Percentiles rank a stretch among this genome's conserved stretches.
Evolutionary conservation across 768 basidiomycete genomes (phyloP).

Genomic region (Panaeolus papilionaceus): DNA sequence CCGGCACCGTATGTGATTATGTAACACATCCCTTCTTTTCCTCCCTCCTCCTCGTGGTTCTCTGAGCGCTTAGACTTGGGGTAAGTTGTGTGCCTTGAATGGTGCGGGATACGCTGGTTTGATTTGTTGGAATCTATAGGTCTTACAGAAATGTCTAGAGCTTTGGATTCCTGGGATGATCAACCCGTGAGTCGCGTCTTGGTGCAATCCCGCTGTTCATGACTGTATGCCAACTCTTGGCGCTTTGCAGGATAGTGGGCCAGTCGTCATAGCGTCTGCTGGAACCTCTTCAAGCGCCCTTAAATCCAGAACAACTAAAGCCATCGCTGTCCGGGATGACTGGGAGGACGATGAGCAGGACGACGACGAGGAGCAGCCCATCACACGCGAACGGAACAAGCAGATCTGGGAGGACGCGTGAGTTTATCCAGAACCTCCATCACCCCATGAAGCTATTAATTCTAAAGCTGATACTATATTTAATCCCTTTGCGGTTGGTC

Average conservation of each 20-base stretch:
- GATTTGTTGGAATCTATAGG: background rate
- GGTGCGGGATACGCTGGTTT: background rate
- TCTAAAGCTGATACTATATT: constrained; percentile 16
- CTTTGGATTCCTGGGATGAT: constrained; percentile 28
- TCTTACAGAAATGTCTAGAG: constrained; percentile 25
- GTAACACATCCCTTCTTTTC: constrained; percentile 24
- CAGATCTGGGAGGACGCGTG: constrained; percentile 77
- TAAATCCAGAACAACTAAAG: constrained; percentile 21
- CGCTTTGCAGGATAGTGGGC: constrained; percentile 17
- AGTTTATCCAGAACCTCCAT: constrained; percentile 33
- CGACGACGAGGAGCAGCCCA: constrained; percentile 32
- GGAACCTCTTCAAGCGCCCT: constrained; percentile 19
- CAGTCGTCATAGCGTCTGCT: constrained; percentile 12
- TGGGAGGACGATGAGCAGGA: constrained; percentile 65
- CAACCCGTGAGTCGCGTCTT: constrained; percentile 28
- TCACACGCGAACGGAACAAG: constrained; percentile 47
- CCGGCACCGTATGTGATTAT: constrained; percentile 16
- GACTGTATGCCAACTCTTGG: constrained; percentile 17
- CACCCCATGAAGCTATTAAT: background rate
- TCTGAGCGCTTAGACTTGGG: constrained; percentile 6
- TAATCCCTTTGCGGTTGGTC: constrained; percentile 13
- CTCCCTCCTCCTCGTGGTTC: constrained; percentile 18
- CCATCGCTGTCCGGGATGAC: constrained; percentile 46
- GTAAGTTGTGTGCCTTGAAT: background rate
- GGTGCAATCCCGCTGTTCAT: background rate